A percentile compares a stretch with the other conserved stretches of the same genome.
Evolutionary conservation across 2,329 filamentous ascomycete genomes (phyloP).

Genomic region (Hypomyces rosellus): DNA sequence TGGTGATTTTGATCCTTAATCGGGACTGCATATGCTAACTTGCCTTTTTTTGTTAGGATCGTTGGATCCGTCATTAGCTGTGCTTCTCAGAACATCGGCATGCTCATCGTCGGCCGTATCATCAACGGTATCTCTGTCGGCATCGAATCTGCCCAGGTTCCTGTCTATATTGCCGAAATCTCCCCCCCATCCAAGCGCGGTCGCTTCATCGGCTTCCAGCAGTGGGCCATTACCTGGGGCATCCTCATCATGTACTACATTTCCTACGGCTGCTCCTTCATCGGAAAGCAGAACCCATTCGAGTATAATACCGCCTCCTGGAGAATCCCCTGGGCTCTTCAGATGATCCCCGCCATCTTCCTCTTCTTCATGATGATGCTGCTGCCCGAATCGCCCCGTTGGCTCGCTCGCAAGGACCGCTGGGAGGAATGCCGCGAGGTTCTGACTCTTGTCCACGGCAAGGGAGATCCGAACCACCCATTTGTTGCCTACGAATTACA

Average conservation of each 20-base stretch:
- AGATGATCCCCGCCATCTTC: conserved; percentile 56
- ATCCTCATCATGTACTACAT: conserved; percentile 68
- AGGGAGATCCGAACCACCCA: conserved; percentile 56
- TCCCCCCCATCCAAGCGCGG: conserved; percentile 50
- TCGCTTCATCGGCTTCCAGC: conserved; percentile 63
- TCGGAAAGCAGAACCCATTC: conserved; percentile 31
- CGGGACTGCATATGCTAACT: not conserved
- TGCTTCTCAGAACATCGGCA: conserved; percentile 41
- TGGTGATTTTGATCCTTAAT: not conserved
- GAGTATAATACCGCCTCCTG: conserved; percentile 48
- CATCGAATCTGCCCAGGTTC: conserved; percentile 60
- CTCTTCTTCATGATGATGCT: conserved; percentile 54
- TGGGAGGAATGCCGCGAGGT: conserved; percentile 52
- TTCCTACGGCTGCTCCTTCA: conserved; percentile 57
- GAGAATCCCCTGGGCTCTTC: conserved; percentile 58
- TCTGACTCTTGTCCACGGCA: conserved; percentile 54
- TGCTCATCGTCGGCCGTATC: conserved; percentile 49
- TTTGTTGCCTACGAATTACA: conserved; percentile 63
- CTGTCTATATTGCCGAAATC: conserved; percentile 65
- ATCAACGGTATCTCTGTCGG: conserved; percentile 63
- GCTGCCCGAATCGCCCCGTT: conserved; percentile 56
- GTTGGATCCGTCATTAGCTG: conserved; percentile 41
- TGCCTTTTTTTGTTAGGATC: conserved; percentile 28
- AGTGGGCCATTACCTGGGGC: conserved; percentile 64
- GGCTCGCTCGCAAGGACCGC: conserved; percentile 57